Evolutionary conservation across 768 basidiomycete species (phyloP).

Genomic region (Amanita exitialis): DNA sequence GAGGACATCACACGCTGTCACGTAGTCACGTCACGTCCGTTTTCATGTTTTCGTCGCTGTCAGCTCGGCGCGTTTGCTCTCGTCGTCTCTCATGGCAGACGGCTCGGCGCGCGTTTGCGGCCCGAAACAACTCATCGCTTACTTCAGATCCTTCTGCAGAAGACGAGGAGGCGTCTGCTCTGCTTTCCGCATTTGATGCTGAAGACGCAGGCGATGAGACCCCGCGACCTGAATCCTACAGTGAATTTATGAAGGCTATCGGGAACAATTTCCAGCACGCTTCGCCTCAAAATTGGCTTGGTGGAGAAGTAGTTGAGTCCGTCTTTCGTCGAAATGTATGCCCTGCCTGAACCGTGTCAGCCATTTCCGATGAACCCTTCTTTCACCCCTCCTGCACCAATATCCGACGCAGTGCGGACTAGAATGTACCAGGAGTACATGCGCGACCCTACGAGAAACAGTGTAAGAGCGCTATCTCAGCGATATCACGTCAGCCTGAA

Average conservation of each 20-base stretch:
- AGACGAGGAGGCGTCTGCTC: neutral
- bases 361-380: constrained; percentile 82
- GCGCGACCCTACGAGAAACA: constrained; percentile 43
- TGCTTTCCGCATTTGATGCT: neutral
- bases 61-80: neutral
- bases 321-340: constrained; percentile 10
- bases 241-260: constrained; percentile 30
- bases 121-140: neutral
- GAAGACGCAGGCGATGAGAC: neutral
- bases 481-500: constrained; percentile 60
- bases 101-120: neutral
- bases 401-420: constrained; percentile 51
- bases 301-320: constrained; percentile 42
- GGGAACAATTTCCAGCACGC: constrained; percentile 34
- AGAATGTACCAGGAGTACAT: constrained; percentile 54
- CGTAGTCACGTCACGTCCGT: neutral
- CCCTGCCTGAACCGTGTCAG: constrained; percentile 25
- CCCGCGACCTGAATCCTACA: constrained; percentile 20
- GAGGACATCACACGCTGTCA: constrained; percentile 13
- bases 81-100: neutral
- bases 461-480: constrained; percentile 49
- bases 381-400: constrained; percentile 71
- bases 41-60: constrained; percentile 3
- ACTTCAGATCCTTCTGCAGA: neutral
- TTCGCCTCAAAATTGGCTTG: constrained; percentile 53